phyloP scores from a whole-genome alignment of 2,329 filamentous ascomycete genomes.

The Penicillium hordei region DNA sequence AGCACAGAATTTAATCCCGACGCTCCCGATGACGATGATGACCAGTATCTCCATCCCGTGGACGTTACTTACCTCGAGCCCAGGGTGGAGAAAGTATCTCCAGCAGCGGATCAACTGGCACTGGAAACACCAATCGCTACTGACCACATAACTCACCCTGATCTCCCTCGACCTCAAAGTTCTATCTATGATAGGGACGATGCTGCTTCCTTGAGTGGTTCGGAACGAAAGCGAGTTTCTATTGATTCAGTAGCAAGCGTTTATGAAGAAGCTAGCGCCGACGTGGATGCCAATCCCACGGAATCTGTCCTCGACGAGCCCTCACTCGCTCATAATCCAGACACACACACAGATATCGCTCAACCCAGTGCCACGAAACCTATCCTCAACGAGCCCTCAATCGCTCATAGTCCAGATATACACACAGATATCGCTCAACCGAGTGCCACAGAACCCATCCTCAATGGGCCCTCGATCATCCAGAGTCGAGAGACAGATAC shows the following conservation, averaged over 20 bases:
- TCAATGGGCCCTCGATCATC: neutral
- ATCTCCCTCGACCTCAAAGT: conserved; percentile 7
- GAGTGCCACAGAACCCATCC: neutral
- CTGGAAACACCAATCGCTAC: neutral
- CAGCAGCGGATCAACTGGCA: neutral
- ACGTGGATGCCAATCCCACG: conserved; percentile 2
- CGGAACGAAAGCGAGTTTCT: conserved; percentile 15
- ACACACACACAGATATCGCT: neutral
- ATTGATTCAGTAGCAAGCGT: conserved; percentile 22
- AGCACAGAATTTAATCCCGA: conserved; percentile 2
- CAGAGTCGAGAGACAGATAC: neutral
- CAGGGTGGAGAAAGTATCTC: conserved; percentile 2
- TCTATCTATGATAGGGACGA: conserved; percentile 11
- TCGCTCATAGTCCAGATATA: neutral
- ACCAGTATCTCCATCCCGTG: conserved; percentile 5
- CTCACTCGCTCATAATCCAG: neutral
- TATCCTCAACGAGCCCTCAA: neutral
- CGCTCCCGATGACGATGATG: neutral
- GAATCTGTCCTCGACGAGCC: neutral
- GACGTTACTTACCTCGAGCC: conserved; percentile 10
- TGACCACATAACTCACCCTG: neutral
- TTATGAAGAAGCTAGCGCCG: conserved; percentile 24
- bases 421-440: neutral
- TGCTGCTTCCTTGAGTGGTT: conserved; percentile 8
- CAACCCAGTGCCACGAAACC: neutral